Evolutionary conservation across 2,329 filamentous ascomycete genomes (phyloP).

Genomic region (Fusarium sp.): DNA sequence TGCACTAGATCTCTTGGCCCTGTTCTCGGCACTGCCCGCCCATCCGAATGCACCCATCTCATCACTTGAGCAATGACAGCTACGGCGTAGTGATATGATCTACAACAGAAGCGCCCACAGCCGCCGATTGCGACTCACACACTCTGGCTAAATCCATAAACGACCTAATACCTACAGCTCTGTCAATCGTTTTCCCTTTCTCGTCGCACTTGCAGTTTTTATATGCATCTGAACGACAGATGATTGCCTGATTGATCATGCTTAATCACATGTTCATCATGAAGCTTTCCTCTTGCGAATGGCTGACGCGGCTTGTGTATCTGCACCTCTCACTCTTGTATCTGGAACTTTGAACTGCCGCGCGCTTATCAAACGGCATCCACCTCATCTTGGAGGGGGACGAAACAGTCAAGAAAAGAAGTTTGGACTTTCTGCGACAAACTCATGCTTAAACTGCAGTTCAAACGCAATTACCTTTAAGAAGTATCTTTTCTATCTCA

Average conservation of each 20-base stretch:
- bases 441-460: neutral
- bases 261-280: constrained; percentile 27
- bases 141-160: constrained; percentile 24
- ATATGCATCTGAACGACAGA: neutral
- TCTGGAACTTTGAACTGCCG: constrained; percentile 33
- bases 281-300: constrained; percentile 10
- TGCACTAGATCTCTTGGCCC: constrained; percentile 4
- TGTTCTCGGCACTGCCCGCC: constrained; percentile 14
- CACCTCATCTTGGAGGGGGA: neutral
- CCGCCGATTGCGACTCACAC: constrained; percentile 31
- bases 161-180: neutral
- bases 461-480: neutral
- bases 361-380: constrained; percentile 33
- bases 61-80: constrained; percentile 16
- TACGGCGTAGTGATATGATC: constrained; percentile 26
- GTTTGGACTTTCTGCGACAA: too few relatives aligned
- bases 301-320: constrained; percentile 22
- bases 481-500: too few relatives aligned
- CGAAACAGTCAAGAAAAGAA: neutral
- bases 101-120: constrained; percentile 38
- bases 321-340: neutral
- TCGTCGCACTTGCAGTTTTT: constrained; percentile 6
- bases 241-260: constrained; percentile 7
- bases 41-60: constrained; percentile 23
- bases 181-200: constrained; percentile 8